These are phyloP conservation scores for Rhizopus stolonifer DNA, from an alignment of 371 early-diverging fungal species.

Conservation along the genomic window DNA sequence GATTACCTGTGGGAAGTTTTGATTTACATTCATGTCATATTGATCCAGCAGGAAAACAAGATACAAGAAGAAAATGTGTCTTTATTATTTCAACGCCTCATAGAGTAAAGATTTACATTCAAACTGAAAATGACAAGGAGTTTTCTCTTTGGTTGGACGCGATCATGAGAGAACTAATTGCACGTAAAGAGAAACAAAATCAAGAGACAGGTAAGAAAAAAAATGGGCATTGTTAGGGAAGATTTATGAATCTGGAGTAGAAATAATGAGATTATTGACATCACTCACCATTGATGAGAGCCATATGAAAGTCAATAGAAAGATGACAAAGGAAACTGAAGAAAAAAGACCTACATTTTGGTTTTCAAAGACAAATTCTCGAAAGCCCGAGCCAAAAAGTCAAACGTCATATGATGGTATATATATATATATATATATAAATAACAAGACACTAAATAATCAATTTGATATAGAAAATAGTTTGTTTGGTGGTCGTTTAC, in stretches of 20 bases:
- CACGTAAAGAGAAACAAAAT: conserved; percentile 31
- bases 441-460: too few relatives aligned
- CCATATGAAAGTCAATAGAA: conserved; percentile 32
- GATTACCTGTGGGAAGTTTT: conserved; percentile 46
- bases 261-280: conserved; percentile 24
- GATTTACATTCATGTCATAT: conserved; percentile 47
- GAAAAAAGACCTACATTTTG: conserved; percentile 10
- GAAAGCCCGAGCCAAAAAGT: conserved; percentile 10
- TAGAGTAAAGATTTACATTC: conserved; percentile 42
- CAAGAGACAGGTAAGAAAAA: conserved; percentile 12
- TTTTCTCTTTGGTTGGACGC: conserved; percentile 47
- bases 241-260: neutral
- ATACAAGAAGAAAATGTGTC: conserved; percentile 31
- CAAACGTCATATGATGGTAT: neutral
- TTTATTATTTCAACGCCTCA: conserved; percentile 33
- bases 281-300: conserved; percentile 21
- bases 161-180: conserved; percentile 51
- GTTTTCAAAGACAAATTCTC: conserved; percentile 10
- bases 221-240: too few relatives aligned
- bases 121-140: conserved; percentile 41
- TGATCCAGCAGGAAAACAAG: conserved; percentile 43
- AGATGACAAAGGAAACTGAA: conserved; percentile 15
- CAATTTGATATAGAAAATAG: conserved; percentile 22
- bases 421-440: too few relatives aligned
- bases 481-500: conserved; percentile 70